Percentiles rank a stretch among this genome's conserved stretches.
Evolutionary conservation across 495 filamentous ascomycete species (phyloP).

Genomic region (Clohesyomyces aquaticus): DNA sequence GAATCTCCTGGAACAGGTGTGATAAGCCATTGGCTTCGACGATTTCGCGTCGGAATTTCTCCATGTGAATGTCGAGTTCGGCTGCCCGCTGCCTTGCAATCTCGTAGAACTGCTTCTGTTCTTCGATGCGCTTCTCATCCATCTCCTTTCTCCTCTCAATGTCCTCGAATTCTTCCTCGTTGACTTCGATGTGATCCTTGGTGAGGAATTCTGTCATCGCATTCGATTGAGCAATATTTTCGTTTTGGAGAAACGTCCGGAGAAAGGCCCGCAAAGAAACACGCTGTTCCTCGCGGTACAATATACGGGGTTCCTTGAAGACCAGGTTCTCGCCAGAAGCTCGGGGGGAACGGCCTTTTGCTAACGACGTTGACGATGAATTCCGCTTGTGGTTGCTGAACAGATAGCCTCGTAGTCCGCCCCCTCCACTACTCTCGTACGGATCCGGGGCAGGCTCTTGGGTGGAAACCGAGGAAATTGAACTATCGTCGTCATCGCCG

Average conservation of each 20-base stretch:
- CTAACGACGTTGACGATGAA: slow-evolving; percentile 35
- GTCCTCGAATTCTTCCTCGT: slow-evolving; percentile 81
- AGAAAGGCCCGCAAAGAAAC: slow-evolving; percentile 91
- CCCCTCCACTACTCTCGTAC: slow-evolving; percentile 48
- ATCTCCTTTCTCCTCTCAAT: slow-evolving; percentile 76
- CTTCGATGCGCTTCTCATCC: slow-evolving; percentile 85
- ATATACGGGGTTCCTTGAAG: slow-evolving; percentile 46
- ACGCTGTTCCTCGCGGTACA: slow-evolving; percentile 89
- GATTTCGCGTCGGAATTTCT: slow-evolving; percentile 74
- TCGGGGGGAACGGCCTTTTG: slow-evolving; percentile 53
- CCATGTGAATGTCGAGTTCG: slow-evolving; percentile 97
- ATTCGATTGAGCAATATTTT: slow-evolving; percentile 77
- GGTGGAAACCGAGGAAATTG: slow-evolving; percentile 77
- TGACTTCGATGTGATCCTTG: slow-evolving; percentile 65
- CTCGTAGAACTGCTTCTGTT: slow-evolving; percentile 93
- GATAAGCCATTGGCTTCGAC: slow-evolving; percentile 87
- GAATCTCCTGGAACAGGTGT: slow-evolving; percentile 90
- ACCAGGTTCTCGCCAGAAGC: slow-evolving; percentile 53
- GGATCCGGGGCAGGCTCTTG: slow-evolving; percentile 47
- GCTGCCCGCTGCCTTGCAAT: slow-evolving; percentile 87
- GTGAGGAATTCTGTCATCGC: slow-evolving; percentile 83
- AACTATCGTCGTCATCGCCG: slow-evolving; percentile 73
- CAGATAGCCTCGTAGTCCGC: slow-evolving; percentile 48
- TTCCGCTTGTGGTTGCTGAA: slow-evolving; percentile 41
- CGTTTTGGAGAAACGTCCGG: slow-evolving; percentile 78